Conservation (phyloP, 352 stramenopile genomes). For the Phytopythium montanum region DNA sequence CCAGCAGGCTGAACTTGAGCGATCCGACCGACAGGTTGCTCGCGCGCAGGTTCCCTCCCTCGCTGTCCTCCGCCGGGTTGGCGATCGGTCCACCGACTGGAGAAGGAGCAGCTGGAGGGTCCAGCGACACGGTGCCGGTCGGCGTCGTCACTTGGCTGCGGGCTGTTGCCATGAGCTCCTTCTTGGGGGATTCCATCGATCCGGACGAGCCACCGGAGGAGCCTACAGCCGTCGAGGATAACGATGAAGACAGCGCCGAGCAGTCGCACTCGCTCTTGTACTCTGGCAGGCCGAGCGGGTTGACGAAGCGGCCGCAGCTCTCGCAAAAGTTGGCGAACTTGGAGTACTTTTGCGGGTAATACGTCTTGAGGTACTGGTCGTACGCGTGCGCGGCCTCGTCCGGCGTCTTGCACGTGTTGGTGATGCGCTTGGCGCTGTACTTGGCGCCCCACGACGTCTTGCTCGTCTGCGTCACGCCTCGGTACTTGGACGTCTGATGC, state of each 20-base stretch:
- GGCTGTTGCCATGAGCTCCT: constrained; percentile 23
- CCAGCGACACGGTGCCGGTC: constrained; percentile 20
- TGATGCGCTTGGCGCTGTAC: constrained; percentile 86
- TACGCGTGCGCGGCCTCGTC: constrained; percentile 81
- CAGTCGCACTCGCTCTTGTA: constrained; percentile 77
- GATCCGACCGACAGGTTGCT: constrained; percentile 71
- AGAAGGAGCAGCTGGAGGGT: constrained; percentile 28
- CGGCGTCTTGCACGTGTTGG: constrained; percentile 86
- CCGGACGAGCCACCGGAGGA: constrained; percentile 18
- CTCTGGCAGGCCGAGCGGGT: constrained; percentile 68
- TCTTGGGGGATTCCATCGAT: constrained; percentile 29
- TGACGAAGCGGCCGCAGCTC: constrained; percentile 77
- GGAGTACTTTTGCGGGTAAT: constrained; percentile 79
- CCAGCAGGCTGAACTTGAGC: constrained; percentile 69
- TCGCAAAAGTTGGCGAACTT: constrained; percentile 88
- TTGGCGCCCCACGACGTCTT: constrained; percentile 88
- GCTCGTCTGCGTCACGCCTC: constrained; percentile 80
- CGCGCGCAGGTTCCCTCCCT: constrained; percentile 25
- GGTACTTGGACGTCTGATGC: constrained; percentile 81
- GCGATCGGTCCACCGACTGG: constrained; percentile 18
- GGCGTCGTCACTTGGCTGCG: constrained; percentile 30
- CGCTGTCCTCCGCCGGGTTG: constrained; percentile 33
- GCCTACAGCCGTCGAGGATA: constrained; percentile 11
- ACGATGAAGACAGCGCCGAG: constrained; percentile 9
- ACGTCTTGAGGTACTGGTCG: constrained; percentile 77